Conservation (phyloP, 2,329 filamentous ascomycete genomes). For the Pestalotiopsis sp. region DNA sequence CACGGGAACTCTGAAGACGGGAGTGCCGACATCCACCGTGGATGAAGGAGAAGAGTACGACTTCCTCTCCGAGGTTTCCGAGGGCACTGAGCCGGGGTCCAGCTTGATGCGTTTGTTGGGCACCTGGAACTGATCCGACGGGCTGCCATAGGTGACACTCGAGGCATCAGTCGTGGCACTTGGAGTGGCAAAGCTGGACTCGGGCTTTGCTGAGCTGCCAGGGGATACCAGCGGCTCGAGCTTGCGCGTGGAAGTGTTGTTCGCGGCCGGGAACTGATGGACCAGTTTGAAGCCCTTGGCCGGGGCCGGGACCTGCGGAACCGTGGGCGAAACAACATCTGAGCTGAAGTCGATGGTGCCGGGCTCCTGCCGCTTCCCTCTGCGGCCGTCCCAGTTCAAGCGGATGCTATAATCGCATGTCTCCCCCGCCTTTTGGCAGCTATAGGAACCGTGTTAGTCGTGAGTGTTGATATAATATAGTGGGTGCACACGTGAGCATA, state of each 20-base stretch:
- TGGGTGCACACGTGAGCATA: background rate
- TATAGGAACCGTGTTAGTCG: constrained; percentile 21
- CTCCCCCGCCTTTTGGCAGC: constrained; percentile 70
- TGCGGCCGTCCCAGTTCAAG: constrained; percentile 77
- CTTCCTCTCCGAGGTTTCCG: constrained; percentile 23
- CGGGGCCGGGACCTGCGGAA: constrained; percentile 22
- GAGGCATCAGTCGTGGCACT: constrained; percentile 15
- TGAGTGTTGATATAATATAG: background rate
- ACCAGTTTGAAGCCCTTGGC: constrained; percentile 35
- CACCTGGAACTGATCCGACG: constrained; percentile 21
- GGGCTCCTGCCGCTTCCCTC: constrained; percentile 54
- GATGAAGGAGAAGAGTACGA: constrained; percentile 31
- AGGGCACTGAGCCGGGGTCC: constrained; percentile 20
- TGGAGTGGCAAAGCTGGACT: constrained; percentile 18
- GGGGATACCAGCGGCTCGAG: constrained; percentile 29
- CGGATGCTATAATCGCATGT: constrained; percentile 79
- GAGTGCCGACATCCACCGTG: constrained; percentile 26
- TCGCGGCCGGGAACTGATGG: constrained; percentile 31
- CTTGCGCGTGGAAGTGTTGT: constrained; percentile 25
- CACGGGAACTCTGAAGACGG: constrained; percentile 23
- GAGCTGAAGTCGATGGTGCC: constrained; percentile 29
- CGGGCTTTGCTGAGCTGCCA: constrained; percentile 18
- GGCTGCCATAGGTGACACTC: constrained; percentile 18
- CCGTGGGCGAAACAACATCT: constrained; percentile 25
- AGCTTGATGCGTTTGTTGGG: constrained; percentile 29